These are phyloP conservation scores for Blastobotrys persicus DNA, from an alignment of 1,139 yeast species.

Conservation along the genomic window DNA sequence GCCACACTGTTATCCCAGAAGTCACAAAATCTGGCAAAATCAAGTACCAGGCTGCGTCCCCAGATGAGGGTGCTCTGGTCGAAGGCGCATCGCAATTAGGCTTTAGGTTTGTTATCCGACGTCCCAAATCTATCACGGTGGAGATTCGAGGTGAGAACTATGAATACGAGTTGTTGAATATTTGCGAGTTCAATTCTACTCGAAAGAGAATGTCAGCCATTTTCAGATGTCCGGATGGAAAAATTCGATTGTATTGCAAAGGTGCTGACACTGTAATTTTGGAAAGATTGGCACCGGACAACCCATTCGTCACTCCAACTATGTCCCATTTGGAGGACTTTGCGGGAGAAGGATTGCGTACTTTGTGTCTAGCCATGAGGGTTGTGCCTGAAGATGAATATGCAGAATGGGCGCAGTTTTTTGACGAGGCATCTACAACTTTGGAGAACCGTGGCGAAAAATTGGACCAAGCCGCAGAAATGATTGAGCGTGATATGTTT, in stretches of 20 bases:
- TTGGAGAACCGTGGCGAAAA: constrained; percentile 69
- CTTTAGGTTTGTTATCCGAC: constrained; percentile 77
- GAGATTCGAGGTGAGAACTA: constrained; percentile 48
- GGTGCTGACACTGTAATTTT: constrained; percentile 97
- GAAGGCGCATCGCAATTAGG: constrained; percentile 94
- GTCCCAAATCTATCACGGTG: constrained; percentile 78
- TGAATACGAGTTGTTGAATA: constrained; percentile 75
- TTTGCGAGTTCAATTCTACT: constrained; percentile 96
- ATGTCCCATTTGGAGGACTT: constrained; percentile 89
- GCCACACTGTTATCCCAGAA: constrained; percentile 98
- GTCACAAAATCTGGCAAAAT: constrained; percentile 51
- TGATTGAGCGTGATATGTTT: constrained; percentile 75
- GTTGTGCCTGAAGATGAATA: constrained; percentile 81
- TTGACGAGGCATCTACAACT: constrained; percentile 80
- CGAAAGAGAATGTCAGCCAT: constrained; percentile 97
- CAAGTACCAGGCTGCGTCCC: constrained; percentile 97
- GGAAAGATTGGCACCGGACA: constrained; percentile 73
- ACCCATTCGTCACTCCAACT: constrained; percentile 79
- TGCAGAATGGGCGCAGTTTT: constrained; percentile 53
- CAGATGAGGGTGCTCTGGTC: constrained; percentile 98
- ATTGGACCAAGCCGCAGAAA: constrained; percentile 80
- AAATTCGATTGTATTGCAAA: constrained; percentile 83
- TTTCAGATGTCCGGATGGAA: constrained; percentile 91
- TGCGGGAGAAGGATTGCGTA: constrained; percentile 94
- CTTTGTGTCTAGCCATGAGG: constrained; percentile 87